These are phyloP conservation scores for Cryphonectria radicalis DNA, from an alignment of 2,329 filamentous ascomycete species.

Conservation along the genomic window DNA sequence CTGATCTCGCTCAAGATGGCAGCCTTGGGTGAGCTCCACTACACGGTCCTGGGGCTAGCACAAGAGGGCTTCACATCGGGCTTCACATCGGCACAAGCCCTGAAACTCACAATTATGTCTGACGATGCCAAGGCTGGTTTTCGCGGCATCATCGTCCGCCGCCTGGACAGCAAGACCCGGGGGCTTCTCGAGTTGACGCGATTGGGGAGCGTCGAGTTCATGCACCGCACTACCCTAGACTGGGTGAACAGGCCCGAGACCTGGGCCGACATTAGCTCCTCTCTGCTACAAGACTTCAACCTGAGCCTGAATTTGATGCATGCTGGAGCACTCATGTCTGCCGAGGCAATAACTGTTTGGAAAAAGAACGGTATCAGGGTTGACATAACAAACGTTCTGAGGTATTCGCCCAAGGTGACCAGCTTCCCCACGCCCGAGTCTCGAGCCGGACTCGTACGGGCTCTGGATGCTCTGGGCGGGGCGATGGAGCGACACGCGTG, in stretches of 20 bases:
- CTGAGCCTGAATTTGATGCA: background rate
- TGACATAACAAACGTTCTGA: background rate
- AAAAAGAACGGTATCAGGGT: no score
- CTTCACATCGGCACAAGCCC: background rate
- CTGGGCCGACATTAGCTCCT: background rate
- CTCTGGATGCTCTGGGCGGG: background rate
- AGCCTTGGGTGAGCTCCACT: background rate
- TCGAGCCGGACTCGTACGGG: background rate
- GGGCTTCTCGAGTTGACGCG: background rate
- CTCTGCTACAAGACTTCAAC: background rate
- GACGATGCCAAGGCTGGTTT: background rate
- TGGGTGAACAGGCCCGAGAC: background rate
- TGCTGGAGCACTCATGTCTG: background rate
- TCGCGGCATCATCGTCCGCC: background rate
- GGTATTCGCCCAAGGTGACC: background rate
- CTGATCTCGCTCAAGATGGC: background rate
- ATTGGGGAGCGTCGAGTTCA: background rate
- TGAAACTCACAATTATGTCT: background rate
- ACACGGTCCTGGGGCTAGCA: background rate
- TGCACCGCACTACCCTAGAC: background rate
- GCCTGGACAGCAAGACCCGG: background rate
- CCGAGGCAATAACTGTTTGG: no score
- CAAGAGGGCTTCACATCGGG: background rate
- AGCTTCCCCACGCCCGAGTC: background rate
- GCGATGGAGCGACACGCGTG: rapidly evolving